Evolutionary conservation across 2,329 filamentous ascomycete genomes (phyloP).

Genomic region (Fusarium longipes): DNA sequence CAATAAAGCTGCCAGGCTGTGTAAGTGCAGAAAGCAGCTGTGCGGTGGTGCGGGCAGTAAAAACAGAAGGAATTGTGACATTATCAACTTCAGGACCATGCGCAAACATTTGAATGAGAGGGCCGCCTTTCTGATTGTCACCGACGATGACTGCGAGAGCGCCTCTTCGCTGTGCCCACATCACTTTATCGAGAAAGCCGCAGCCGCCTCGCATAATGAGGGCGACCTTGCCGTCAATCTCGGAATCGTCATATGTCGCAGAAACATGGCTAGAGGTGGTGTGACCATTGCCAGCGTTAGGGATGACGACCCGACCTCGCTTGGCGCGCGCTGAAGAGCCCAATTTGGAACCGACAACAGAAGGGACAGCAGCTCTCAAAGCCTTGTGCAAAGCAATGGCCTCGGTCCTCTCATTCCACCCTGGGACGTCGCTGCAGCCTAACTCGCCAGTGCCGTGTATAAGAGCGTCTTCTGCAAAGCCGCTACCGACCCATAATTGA

Average conservation of each 20-base stretch:
- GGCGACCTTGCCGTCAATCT: slow-evolving; percentile 93
- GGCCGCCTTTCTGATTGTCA: slow-evolving; percentile 89
- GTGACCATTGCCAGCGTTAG: slow-evolving; percentile 49
- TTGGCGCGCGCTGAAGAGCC: slow-evolving; percentile 44
- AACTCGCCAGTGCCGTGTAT: slow-evolving; percentile 80
- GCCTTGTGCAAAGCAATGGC: slow-evolving; percentile 58
- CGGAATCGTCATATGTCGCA: slow-evolving; percentile 88
- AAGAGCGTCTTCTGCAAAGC: slow-evolving; percentile 83
- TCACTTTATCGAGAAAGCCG: slow-evolving; percentile 95
- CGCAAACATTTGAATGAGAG: slow-evolving; percentile 98
- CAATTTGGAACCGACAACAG: slow-evolving; percentile 34
- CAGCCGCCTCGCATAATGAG: slow-evolving; percentile 92
- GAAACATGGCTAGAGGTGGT: slow-evolving; percentile 76
- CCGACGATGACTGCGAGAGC: slow-evolving; percentile 92
- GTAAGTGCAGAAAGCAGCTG: slow-evolving; percentile 91
- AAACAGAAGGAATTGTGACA: slow-evolving; percentile 91
- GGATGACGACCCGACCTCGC: slow-evolving; percentile 48
- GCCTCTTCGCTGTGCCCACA: slow-evolving; percentile 94
- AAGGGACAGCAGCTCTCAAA: slow-evolving; percentile 47
- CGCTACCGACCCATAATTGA: slow-evolving; percentile 91
- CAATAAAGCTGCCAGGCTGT: slow-evolving; percentile 73
- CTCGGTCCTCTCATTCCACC: slow-evolving; percentile 76
- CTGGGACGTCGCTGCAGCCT: slow-evolving; percentile 93
- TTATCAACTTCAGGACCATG: slow-evolving; percentile 90
- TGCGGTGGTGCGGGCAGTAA: slow-evolving; percentile 94